Evolutionary conservation across 495 filamentous ascomycete genomes (phyloP).

Genomic region (Viridothelium virens): DNA sequence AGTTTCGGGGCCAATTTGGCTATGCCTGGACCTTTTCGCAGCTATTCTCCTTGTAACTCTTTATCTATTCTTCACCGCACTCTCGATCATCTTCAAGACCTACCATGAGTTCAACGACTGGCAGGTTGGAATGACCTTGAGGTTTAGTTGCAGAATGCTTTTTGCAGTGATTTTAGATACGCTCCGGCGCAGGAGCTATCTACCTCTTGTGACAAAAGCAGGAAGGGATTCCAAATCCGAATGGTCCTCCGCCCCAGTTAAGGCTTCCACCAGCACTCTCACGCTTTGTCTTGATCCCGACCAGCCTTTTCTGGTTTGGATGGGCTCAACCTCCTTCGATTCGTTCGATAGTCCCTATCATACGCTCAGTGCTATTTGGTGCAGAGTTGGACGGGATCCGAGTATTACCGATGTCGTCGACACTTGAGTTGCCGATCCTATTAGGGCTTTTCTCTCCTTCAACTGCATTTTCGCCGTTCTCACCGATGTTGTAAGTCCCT

Average conservation of each 20-base stretch:
- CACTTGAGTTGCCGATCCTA: conserved; percentile 29
- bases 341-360: conserved; percentile 66
- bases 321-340: conserved; percentile 60
- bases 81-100: conserved; percentile 70
- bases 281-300: conserved; percentile 53
- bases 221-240: conserved; percentile 40
- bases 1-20: conserved; percentile 88
- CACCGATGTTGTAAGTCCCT: conserved; percentile 51
- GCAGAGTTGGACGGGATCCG: conserved; percentile 43
- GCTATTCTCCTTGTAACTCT: conserved; percentile 84
- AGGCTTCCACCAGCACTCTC: conserved; percentile 24
- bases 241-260: conserved; percentile 41
- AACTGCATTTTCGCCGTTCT: conserved; percentile 84
- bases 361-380: conserved; percentile 26
- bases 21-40: conserved; percentile 88
- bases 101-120: conserved; percentile 62
- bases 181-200: conserved; percentile 63
- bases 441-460: conserved; percentile 60
- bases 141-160: conserved; percentile 31
- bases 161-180: conserved; percentile 59
- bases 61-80: conserved; percentile 71
- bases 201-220: conserved; percentile 54
- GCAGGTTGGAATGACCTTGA: conserved; percentile 46
- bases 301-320: conserved; percentile 76
- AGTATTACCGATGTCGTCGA: conserved; percentile 40